Base-by-base conservation (phyloP, 495 filamentous ascomycete species). In the Tuber melanosporum region DNA sequence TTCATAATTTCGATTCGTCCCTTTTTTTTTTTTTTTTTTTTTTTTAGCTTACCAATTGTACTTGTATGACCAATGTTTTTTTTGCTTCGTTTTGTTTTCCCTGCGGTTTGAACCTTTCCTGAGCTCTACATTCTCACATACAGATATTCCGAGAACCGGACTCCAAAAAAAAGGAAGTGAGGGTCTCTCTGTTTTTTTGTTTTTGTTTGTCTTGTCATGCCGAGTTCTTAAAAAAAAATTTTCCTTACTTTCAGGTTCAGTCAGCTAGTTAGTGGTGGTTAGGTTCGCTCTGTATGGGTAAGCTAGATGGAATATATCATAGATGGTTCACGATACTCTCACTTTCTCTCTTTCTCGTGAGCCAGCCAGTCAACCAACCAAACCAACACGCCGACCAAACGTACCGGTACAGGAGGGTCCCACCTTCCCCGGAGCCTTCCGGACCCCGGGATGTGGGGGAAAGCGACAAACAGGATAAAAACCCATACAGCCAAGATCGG, bases 241-340 rank as follows among this genome's bases (percentile, higher is more conserved):
- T 62, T 57, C 22, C 49, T 1, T 66, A 17, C 26, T 66, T 66
- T 66, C 57, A 8, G 15, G 26, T 66, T 36, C 26, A 36, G 3
- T 66, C 32, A 66, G 57, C 57, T 66, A 66, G 57, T 66, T 15
- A 26, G 15, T 36, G 15, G 57, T 19, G 57, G 57, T 36, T 66
- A 66, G 32, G 57, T 26, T 66, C 26, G 26, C 26, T 66, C 12
- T 66, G 57, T 36, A 66, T 1, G 57, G 57, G 57, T 66, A 66
- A 32, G 57, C 26, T 66, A 66, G 57, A 66, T 66, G 57, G 57
- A 66, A 66, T 66, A 66, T 66, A 66, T 66, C 57, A 66, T 66
- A 66, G 57, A 66, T 19, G 26, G 32, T 66, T 66, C 57, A 66
- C 57, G 57, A 66, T 66, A 36, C 1, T 66, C 36, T 62, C 26